These are phyloP conservation scores for Rhizopogon parksii DNA, from an alignment of 1,284 basidiomycete species.

Conservation along the genomic window DNA sequence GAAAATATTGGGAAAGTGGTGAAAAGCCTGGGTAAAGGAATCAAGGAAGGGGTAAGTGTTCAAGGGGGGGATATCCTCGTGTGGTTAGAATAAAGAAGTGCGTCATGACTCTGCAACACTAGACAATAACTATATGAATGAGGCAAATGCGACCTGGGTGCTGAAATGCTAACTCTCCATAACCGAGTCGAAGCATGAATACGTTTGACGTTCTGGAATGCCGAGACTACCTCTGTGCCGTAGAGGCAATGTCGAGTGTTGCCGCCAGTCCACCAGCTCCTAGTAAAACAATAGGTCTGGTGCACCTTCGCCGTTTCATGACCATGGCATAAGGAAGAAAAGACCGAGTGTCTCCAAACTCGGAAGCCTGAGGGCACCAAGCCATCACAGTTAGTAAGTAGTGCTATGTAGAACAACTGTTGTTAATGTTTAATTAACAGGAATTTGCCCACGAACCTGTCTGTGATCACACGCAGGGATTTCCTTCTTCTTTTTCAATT, in stretches of 20 bases:
- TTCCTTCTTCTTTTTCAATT: too few species aligned
- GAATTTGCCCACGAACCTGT: too few species aligned
- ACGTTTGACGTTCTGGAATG: neutral
- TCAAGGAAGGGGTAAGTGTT: slow-evolving; percentile 38
- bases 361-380: too few species aligned
- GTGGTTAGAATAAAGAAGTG: slow-evolving; percentile 14
- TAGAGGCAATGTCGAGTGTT: neutral
- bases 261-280: too few species aligned
- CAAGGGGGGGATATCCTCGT: slow-evolving; percentile 40
- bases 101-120: neutral
- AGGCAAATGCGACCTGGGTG: neutral
- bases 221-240: neutral
- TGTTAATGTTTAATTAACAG: too few species aligned
- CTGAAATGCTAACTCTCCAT: neutral
- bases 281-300: too few species aligned
- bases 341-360: too few species aligned
- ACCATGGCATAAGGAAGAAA: too few species aligned
- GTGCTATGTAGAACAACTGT: too few species aligned
- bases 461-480: too few species aligned
- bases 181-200: neutral
- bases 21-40: slow-evolving; percentile 32
- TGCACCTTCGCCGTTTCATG: too few species aligned
- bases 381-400: too few species aligned
- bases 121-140: neutral
- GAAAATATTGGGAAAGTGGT: slow-evolving; percentile 41